Conservation (phyloP, 768 basidiomycete species). For the Crassisporium funariophilum region DNA sequence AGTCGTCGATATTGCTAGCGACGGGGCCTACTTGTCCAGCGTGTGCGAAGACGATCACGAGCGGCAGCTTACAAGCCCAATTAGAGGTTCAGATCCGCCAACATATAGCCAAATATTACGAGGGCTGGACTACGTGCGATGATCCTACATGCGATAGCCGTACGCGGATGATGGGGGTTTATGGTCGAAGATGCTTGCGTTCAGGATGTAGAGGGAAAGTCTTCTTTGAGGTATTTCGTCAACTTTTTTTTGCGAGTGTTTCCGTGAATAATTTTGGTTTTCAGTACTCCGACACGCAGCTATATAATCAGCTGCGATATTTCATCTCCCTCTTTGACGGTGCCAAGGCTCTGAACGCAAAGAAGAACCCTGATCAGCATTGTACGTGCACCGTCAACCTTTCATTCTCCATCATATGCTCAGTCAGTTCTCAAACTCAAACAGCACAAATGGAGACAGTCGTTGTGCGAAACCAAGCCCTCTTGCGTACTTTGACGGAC, state of each 20-base stretch:
- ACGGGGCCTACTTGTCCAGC: conserved; percentile 71
- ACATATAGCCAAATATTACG: conserved; percentile 80
- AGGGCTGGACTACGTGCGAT: conserved; percentile 86
- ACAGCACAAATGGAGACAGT: conserved; percentile 61
- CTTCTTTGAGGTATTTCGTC: conserved; percentile 63
- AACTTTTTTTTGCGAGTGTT: not conserved
- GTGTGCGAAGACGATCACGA: conserved; percentile 56
- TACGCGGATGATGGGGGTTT: conserved; percentile 94
- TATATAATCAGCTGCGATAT: conserved; percentile 92
- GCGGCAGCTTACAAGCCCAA: conserved; percentile 75
- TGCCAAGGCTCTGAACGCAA: conserved; percentile 58
- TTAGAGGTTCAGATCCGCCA: conserved; percentile 84
- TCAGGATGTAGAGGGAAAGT: conserved; percentile 71
- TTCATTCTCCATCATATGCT: not conserved
- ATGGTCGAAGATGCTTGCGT: conserved; percentile 79
- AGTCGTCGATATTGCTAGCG: conserved; percentile 70
- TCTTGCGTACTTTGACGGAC: conserved; percentile 53
- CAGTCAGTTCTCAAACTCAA: not conserved
- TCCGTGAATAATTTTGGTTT: conserved; percentile 5
- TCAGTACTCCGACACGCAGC: conserved; percentile 80
- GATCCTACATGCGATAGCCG: conserved; percentile 81
- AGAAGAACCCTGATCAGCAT: conserved; percentile 45
- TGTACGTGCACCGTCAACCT: conserved; percentile 42
- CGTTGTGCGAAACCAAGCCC: conserved; percentile 45
- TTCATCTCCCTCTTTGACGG: conserved; percentile 78